Conservation (phyloP, 1,284 basidiomycete species). For the Ustilago shanxiensis region DNA sequence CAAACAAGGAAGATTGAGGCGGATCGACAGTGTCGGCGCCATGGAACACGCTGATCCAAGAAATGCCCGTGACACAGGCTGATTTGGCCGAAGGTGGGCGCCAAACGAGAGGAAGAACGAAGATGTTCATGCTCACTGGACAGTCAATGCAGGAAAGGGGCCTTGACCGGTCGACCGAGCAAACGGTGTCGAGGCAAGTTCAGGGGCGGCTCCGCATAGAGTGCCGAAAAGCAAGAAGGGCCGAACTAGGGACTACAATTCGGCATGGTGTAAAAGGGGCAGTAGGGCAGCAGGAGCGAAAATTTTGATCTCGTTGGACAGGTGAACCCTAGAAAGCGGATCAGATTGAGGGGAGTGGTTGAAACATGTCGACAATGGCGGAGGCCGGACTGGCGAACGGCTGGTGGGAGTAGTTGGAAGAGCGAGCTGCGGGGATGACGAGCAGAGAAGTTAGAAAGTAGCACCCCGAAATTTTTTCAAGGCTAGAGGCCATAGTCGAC, state of each 20-base stretch:
- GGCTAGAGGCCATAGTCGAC: constrained; percentile 4
- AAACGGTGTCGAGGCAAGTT: constrained; percentile 15
- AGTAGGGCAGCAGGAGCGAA: constrained; percentile 3
- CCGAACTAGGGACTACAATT: constrained; percentile 9
- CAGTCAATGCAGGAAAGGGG: constrained; percentile 10
- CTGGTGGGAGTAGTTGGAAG: constrained; percentile 4
- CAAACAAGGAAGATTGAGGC: constrained; percentile 22
- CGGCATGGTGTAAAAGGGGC: not conserved
- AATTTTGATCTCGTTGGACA: constrained; percentile 11
- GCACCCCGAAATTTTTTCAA: constrained; percentile 39
- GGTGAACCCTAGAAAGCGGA: constrained; percentile 38
- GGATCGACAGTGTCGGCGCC: constrained; percentile 36
- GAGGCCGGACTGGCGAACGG: not conserved
- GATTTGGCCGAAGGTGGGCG: constrained; percentile 29
- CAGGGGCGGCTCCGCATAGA: constrained; percentile 11
- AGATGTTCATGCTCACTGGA: constrained; percentile 3
- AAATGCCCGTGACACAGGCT: constrained; percentile 43
- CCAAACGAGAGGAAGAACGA: constrained; percentile 20
- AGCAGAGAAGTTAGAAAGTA: constrained; percentile 39
- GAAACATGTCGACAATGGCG: constrained; percentile 15
- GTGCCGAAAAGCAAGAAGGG: constrained; percentile 4
- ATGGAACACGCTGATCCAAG: constrained; percentile 34
- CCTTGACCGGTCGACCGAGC: constrained; percentile 15
- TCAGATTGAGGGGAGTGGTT: constrained; percentile 7
- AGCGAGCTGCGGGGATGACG: constrained; percentile 33